Evolutionary conservation across 352 stramenopile species (phyloP).

Genomic region (Phytophthora tentaculata): DNA sequence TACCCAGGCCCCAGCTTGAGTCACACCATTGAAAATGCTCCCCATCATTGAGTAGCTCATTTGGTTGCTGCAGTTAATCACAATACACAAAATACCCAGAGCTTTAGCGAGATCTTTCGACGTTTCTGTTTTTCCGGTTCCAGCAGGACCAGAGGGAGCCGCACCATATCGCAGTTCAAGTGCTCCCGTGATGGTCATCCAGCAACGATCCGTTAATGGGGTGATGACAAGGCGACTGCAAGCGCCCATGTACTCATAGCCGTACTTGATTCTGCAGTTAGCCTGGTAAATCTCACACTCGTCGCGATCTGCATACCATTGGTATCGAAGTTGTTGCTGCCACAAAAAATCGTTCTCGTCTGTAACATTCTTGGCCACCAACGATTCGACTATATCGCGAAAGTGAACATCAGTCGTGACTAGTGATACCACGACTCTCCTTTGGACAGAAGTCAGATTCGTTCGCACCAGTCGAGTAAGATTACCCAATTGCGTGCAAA

Average conservation of each 20-base stretch:
- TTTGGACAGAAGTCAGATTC: constrained; percentile 59
- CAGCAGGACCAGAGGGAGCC: constrained; percentile 87
- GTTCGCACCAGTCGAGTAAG: constrained; percentile 72
- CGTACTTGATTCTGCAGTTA: constrained; percentile 81
- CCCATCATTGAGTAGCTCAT: constrained; percentile 92
- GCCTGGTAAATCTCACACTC: constrained; percentile 66
- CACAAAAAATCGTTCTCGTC: constrained; percentile 72
- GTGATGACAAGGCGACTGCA: constrained; percentile 93
- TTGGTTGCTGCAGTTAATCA: constrained; percentile 97
- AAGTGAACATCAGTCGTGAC: constrained; percentile 84
- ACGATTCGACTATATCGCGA: constrained; percentile 74
- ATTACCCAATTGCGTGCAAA: constrained; percentile 69
- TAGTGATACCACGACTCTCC: constrained; percentile 67
- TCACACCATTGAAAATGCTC: constrained; percentile 87
- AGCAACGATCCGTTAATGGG: constrained; percentile 93
- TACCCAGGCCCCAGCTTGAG: constrained; percentile 79
- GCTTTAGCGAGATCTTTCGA: constrained; percentile 94
- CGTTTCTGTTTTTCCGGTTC: constrained; percentile 95
- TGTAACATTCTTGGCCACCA: constrained; percentile 57
- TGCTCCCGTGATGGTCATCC: constrained; percentile 93
- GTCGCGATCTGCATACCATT: constrained; percentile 71
- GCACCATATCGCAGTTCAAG: constrained; percentile 89
- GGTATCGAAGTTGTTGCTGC: constrained; percentile 81
- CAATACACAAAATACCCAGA: constrained; percentile 93
- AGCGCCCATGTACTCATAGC: constrained; percentile 94